Evolutionary conservation across 2,329 filamentous ascomycete species (phyloP).

Genomic region (Cladosporium austrohemisphaericum): DNA sequence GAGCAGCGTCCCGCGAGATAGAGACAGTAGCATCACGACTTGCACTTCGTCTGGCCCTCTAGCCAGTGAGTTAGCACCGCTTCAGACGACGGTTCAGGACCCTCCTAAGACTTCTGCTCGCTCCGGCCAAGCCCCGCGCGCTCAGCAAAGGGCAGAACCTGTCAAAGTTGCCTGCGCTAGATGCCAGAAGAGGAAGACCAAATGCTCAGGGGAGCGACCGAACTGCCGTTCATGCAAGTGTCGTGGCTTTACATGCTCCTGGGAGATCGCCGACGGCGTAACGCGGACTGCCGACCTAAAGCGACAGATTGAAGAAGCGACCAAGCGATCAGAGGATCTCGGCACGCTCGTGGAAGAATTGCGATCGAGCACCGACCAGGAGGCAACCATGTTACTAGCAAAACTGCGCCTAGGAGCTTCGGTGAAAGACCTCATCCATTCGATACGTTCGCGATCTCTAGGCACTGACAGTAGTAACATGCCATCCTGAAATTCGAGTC

Average conservation of each 20-base stretch:
- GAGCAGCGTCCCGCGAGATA: too few relatives aligned
- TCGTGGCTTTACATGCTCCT: slow-evolving; percentile 5
- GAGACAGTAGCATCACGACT: too few relatives aligned
- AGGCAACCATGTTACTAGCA: slow-evolving; percentile 4
- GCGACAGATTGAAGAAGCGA: neutral
- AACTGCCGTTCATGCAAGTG: neutral
- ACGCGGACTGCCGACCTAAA: slow-evolving; percentile 4
- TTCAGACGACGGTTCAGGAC: neutral
- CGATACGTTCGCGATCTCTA: neutral
- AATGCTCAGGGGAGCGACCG: slow-evolving; percentile 5
- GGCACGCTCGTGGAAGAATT: slow-evolving; percentile 1
- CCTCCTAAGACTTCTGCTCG: neutral
- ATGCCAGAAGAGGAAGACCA: slow-evolving; percentile 10
- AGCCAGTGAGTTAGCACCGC: neutral
- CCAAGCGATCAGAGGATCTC: neutral
- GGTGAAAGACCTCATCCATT: neutral
- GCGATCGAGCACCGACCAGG: neutral
- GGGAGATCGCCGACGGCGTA: slow-evolving; percentile 4
- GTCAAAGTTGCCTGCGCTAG: slow-evolving; percentile 4
- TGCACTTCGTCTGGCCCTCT: neutral
- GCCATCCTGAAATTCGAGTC: neutral
- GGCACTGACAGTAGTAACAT: neutral
- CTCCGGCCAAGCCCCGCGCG: neutral
- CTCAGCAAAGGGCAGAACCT: neutral
- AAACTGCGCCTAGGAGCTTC: slow-evolving; percentile 7